phyloP scores from a whole-genome alignment of 2,329 filamentous ascomycete genomes.

The Phoma sp. region DNA sequence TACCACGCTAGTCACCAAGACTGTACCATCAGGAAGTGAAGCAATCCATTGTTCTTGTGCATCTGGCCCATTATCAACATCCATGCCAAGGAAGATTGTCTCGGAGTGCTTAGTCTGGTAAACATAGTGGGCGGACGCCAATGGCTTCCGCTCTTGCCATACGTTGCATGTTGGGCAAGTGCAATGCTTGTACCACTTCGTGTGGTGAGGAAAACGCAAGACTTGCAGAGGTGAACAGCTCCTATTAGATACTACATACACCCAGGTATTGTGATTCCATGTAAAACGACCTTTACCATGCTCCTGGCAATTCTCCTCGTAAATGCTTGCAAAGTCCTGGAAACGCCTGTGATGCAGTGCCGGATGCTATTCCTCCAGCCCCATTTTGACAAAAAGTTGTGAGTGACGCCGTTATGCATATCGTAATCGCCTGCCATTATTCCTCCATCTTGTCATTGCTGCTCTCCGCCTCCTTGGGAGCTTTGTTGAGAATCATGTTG shows the following conservation, averaged over 20 bases:
- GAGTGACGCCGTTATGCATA: neutral
- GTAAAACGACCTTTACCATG: too few relatives aligned
- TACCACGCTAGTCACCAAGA: too few relatives aligned
- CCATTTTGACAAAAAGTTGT: neutral
- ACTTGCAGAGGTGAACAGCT: neutral
- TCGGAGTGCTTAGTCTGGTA: too few relatives aligned
- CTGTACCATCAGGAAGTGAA: too few relatives aligned
- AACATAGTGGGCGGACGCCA: too few relatives aligned
- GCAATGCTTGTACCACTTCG: too few relatives aligned
- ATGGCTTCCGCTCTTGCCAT: too few relatives aligned
- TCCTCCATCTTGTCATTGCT: constrained; percentile 33
- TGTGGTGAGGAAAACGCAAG: too few relatives aligned
- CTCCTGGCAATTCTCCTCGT: neutral
- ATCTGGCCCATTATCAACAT: too few relatives aligned
- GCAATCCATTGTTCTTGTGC: too few relatives aligned
- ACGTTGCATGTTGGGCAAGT: too few relatives aligned
- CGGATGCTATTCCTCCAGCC: neutral
- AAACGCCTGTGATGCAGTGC: neutral
- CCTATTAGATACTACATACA: neutral
- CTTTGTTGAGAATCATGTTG: constrained; percentile 57
- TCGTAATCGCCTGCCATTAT: constrained; percentile 24
- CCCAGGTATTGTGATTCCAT: neutral
- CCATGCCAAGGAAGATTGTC: too few relatives aligned
- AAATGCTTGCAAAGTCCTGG: neutral
- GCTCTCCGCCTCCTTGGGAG: constrained; percentile 25